Base-by-base conservation (phyloP, 176 grass and related monocot species). In the Cenchrus purpureus region DNA sequence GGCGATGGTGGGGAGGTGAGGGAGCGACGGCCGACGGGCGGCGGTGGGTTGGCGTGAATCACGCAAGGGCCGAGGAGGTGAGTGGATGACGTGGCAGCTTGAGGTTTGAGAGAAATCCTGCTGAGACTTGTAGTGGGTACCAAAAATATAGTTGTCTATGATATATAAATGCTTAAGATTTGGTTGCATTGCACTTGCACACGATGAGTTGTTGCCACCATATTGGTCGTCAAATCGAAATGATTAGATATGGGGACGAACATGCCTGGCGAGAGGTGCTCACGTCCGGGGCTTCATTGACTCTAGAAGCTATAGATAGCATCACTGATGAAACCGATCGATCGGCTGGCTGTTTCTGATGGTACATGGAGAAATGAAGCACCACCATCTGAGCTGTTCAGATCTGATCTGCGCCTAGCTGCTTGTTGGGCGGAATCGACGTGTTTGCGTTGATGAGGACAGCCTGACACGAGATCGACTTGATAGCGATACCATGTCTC, bases 231-330 rank as follows among this genome's bases (percentile, higher is more conserved):
- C 64, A 78, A 77, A 80, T 80, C 70, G 49, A 55, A 74, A 80
- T 84, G 43, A 85, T 85, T 80, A 51, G 68, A 68, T 13, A 74
- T 52, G 87, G 70, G 63, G 13, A 2, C 51, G 59, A 49, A 58
- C 81, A 84, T 84, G 68, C 59, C 22, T 67, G 19, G 51, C 76
- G 68, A 79, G 81, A 79, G 74, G 81, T 13, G 68, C 79, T 84
- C 87, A 84, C 87, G 87, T 89, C 68, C 62, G 61, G 34, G 29
- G 37, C 50, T 74, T 67, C 45, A 84, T 43, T 59, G 87, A 74
- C 63, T 73, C 52, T 73, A 43, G 3, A 73, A 52, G 66, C 37
- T 71, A 20, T 58, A 20, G 17, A 0, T 1, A 58, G 40, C 61
- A 20, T 22, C 57, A 68, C n/a, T 75, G 48, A 87, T 49, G 45